phyloP scores from a whole-genome alignment of 164 flowering plant genomes.

The Nymphaea colorata region DNA sequence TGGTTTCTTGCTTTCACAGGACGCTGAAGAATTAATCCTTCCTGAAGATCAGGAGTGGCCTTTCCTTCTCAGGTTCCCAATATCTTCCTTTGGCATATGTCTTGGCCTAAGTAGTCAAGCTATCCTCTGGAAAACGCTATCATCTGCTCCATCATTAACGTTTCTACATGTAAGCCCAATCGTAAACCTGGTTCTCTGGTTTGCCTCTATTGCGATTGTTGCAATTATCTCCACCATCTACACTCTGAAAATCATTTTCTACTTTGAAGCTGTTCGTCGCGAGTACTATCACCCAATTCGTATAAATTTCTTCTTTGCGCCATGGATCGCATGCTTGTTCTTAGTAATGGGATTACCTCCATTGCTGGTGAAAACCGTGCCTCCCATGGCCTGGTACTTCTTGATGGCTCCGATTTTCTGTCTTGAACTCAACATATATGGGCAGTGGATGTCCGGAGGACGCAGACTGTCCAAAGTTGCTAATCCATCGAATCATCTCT shows the following conservation, averaged over 20 bases:
- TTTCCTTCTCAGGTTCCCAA: constrained; percentile 30
- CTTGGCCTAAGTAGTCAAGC: constrained; percentile 92
- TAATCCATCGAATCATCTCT: constrained; percentile 74
- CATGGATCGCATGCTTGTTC: constrained; percentile 60
- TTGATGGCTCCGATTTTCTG: constrained; percentile 65
- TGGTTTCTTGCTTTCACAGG: constrained; percentile 23
- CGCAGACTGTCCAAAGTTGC: constrained; percentile 80
- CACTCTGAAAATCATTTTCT: constrained; percentile 44
- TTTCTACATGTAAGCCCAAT: constrained; percentile 50
- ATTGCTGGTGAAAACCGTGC: constrained; percentile 22
- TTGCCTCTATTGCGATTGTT: constrained; percentile 38
- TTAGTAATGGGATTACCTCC: constrained; percentile 61
- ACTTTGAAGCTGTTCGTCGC: constrained; percentile 81
- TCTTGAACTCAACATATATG: constrained; percentile 80
- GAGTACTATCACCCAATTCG: constrained; percentile 84
- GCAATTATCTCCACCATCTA: constrained; percentile 29
- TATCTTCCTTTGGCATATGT: constrained; percentile 5
- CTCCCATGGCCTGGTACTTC: constrained; percentile 49
- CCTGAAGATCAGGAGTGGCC: constrained; percentile 81
- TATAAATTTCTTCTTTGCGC: constrained; percentile 92
- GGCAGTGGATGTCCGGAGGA: constrained; percentile 96
- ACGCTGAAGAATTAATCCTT: constrained; percentile 60
- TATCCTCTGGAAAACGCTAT: constrained; percentile 71
- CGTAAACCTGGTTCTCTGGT: constrained; percentile 58
- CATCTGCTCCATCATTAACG: constrained; percentile 45